Base-by-base conservation (phyloP, 1,284 basidiomycete species). In the Cryptococcus wingfieldii region DNA sequence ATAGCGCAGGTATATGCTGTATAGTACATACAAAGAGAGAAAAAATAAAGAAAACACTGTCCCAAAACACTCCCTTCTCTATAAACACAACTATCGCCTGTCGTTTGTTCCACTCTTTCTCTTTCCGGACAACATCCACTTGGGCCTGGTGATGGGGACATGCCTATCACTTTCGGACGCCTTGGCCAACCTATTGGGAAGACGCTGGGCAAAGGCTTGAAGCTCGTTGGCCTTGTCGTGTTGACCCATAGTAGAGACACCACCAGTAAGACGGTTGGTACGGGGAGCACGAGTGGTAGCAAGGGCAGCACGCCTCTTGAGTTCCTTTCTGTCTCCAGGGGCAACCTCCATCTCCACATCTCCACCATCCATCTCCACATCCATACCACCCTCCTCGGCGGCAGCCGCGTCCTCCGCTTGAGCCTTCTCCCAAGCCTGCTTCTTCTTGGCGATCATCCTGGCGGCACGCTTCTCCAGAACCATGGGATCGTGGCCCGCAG, bases 401-500 rank as follows among this genome's bases (percentile, higher is more conserved):
- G 51, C 60, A 18, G 59, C 54, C 18, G 60, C 63, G 34, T 73
- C 72, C 51, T 77, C 73, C 38, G 75, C 74, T 27, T 46, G 44
- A 25, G 68, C 74, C 62, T 75, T 76, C 72, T 25, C 62, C 64
- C 63, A 71, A 66, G 41, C 41, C 16, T n/a, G 16, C 44, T 46
- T 46, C 27, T 46, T 46, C 52, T 66, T 52, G 43, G 58, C 72
- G 48, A 76, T 88, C 49, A 98, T 78, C 68, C 88, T 81, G 69
- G 84, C 83, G 1, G 94, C 96, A 37, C 95, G 86, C 64, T 89
- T 89, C 72, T 93, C 84, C 67, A 99, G 86, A 53, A 84, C 83
- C 63, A 86, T 87, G 5, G 95, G 89, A 74, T 99, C 90, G 63
- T 92, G 83, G 0, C 96, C 95, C 10, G 89, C 88, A 67, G 86